Percentiles rank a stretch among this genome's conserved stretches.
Evolutionary conservation across 73 alveolate genomes (phyloP).

Genomic region (Paramecium pentaurelia): DNA sequence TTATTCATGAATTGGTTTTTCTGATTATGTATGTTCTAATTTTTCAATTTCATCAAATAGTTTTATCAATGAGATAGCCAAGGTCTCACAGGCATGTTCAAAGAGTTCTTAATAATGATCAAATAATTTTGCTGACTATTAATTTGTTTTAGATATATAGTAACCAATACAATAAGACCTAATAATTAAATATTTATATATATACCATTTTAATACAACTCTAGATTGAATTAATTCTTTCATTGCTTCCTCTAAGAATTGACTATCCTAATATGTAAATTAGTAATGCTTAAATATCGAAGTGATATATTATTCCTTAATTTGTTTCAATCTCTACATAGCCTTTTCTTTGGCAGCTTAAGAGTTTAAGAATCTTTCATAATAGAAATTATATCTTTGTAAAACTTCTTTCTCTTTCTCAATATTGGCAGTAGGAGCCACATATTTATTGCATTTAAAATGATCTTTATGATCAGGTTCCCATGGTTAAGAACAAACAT

Average conservation of each 20-base stretch:
- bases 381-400: slow-evolving; percentile 59
- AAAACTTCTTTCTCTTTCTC: slow-evolving; percentile 47
- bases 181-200: not conserved
- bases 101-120: not conserved
- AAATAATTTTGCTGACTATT: not conserved
- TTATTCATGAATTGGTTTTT: not conserved
- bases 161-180: slow-evolving; percentile 44
- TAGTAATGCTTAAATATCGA: not conserved
- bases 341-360: slow-evolving; percentile 47
- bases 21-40: not conserved
- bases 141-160: not conserved
- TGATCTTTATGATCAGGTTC: slow-evolving; percentile 68
- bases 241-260: not conserved
- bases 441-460: slow-evolving; percentile 69
- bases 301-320: not conserved
- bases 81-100: not conserved
- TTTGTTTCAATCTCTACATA: not conserved
- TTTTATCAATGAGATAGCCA: not conserved
- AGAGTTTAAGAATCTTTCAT: slow-evolving; percentile 64
- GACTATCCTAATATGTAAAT: not conserved
- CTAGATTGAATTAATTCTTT: slow-evolving; percentile 18
- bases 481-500: slow-evolving; percentile 76
- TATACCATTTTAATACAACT: slow-evolving; percentile 32
- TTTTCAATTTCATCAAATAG: slow-evolving; percentile 7
- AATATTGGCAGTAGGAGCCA: not conserved